Evolutionary conservation across 2,329 filamentous ascomycete species (phyloP), one percentile per base, ranked within the genome.

Genomic region (Escovopsis sp.): DNA sequence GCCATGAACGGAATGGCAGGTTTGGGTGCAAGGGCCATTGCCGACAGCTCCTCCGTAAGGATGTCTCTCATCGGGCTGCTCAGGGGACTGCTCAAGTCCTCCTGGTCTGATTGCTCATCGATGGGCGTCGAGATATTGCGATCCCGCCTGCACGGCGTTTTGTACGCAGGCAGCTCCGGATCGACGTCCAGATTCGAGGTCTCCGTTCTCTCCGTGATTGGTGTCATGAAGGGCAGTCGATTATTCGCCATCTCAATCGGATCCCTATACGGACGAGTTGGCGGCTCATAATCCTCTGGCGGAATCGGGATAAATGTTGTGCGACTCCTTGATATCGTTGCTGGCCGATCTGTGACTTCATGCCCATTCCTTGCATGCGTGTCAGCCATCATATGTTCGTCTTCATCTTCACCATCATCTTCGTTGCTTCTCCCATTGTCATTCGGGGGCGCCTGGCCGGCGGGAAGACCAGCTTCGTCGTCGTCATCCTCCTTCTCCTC

Each of bases 201-300:
- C 61, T 98, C 91, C 0, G 91, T 98, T 53, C 86, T 80, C 61
- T 98, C 91, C 1, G 91, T 89, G 50, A 98, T 98, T 2, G 91
- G 91, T 0, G 91, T 98, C 91, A 98, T 96, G 59, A 96, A 98
- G 3, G 89, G 91, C 9, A 96, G 69, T 43, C 88, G 81, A 61
- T 88, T 94, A 55, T 95, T 93, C 46, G 87, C 86, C 60, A 81
- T 72, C 58, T 87, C 74, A 33, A 67, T 73, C 55, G 85, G 77
- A 60, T 94, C 84, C 56, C 87, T 80, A 69, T 82, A 94, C 45
- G 85, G 83, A 39, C 80, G 74, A 44, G 74, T 82, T 15, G 85
- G 82, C 37, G 85, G 77, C 51, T 88, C 78, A 58, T 87, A 94
- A 59, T 93, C 85, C 56, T 94, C 85, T 0, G 87, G 87, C 1